Percentiles rank a stretch among this genome's conserved stretches.
Conservation (phyloP, 2,329 filamentous ascomycete species). For the Claviceps arundinis region DNA sequence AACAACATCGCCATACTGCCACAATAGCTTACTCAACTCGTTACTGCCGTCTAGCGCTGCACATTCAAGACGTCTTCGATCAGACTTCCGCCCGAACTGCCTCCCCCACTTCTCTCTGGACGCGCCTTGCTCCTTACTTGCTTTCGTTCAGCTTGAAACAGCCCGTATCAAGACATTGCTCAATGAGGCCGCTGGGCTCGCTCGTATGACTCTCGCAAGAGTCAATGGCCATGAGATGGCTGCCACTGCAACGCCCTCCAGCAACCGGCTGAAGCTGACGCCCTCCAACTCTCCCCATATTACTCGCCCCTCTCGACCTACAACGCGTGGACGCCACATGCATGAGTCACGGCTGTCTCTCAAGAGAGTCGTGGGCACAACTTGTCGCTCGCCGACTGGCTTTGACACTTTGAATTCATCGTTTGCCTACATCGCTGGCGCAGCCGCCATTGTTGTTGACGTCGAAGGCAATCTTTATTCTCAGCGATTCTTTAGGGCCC, state of each 20-base stretch:
- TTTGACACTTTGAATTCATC: constrained; percentile 69
- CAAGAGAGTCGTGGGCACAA: constrained; percentile 81
- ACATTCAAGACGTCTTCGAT: not conserved
- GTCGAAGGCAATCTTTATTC: constrained; percentile 54
- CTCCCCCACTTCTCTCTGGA: not conserved
- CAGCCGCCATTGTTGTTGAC: constrained; percentile 80
- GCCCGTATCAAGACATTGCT: not conserved
- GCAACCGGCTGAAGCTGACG: constrained; percentile 52
- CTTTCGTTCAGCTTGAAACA: not conserved
- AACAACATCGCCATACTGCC: not conserved
- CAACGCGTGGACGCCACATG: constrained; percentile 34
- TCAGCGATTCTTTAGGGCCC: constrained; percentile 84
- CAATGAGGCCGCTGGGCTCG: not conserved
- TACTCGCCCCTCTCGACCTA: constrained; percentile 49
- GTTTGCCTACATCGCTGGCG: constrained; percentile 87
- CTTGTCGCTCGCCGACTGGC: constrained; percentile 68
- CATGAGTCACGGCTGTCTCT: constrained; percentile 54
- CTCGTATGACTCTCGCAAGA: constrained; percentile 3
- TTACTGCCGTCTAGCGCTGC: not conserved
- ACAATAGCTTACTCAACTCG: not conserved
- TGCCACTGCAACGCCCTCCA: constrained; percentile 34
- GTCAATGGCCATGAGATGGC: constrained; percentile 46
- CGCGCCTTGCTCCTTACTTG: not conserved
- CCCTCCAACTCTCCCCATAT: constrained; percentile 65
- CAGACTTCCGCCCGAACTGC: not conserved